Base-by-base conservation (phyloP, 192 early-diverging fungal species). In the Mortierella alpina region DNA sequence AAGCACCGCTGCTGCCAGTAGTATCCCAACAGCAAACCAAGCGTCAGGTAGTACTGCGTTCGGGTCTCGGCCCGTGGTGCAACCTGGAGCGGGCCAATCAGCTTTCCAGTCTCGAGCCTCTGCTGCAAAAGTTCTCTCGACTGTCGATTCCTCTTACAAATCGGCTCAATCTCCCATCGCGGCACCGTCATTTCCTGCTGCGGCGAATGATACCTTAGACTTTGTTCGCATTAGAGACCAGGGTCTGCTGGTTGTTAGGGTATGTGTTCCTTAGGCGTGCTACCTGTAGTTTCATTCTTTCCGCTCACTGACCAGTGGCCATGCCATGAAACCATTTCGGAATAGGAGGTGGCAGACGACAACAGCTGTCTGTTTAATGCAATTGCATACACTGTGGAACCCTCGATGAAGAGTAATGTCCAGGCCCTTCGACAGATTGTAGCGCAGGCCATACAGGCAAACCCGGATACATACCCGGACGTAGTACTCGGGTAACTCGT, bases 301-400 rank as follows among this genome's bases (percentile, higher is more conserved):
- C 40, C 17, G 40, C 51, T 23, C n/a, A 10, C 48, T 51, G 2
- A 8, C 31, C 14, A 52, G 3, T 41, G 23, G n/a, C 14, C 17
- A 3, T 45, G 42, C 47, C 14, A 41, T 66, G 7, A 57, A 2
- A 57, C 13, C 14, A 20, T 20, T 12, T 12, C 22, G 15, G 17
- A 63, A n/a, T 68, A 88, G 83, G 85, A 86, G 69, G 89, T 91
- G 82, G 82, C 84, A 39, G 91, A 93, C 70, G 92, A 93, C 75
- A 93, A 93, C 68, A 87, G 86, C 44, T 93, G 92, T 60, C 78
- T 93, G n/a, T 93, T 93, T 67, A 86, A 88, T 67, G 85, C 90
- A 5, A 84, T 93, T 46, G 90, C 88, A 0, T 77, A 67, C 39
- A 70, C 58, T 7, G 39, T 69, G 1, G 65, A 67, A 55, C 69